These are phyloP conservation scores for Triticum dicoccoides DNA, from an alignment of 176 grass and related monocot species.

Conservation along the genomic window DNA sequence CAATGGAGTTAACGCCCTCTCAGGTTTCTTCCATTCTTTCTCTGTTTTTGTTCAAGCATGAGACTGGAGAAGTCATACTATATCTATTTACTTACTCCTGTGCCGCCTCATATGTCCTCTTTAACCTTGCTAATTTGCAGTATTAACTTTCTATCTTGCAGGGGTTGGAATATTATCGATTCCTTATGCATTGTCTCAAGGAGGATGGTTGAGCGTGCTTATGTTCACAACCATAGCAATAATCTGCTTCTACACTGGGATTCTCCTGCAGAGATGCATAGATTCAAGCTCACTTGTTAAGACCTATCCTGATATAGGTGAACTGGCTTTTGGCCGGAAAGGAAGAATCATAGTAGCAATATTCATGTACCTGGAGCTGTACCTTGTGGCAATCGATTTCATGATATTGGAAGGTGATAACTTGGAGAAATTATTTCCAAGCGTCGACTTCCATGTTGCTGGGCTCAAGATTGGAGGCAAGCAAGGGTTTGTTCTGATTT, in stretches of 20 bases:
- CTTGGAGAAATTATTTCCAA: slow-evolving; percentile 82
- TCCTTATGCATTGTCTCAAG: slow-evolving; percentile 82
- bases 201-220: slow-evolving; percentile 75
- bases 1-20: slow-evolving; percentile 92
- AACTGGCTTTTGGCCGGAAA: slow-evolving; percentile 64
- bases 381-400: slow-evolving; percentile 73
- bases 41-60: slow-evolving; percentile 15
- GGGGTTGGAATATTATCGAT: slow-evolving; percentile 80
- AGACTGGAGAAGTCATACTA: slow-evolving; percentile 14
- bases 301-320: slow-evolving; percentile 87
- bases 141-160: slow-evolving; percentile 23
- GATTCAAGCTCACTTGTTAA: slow-evolving; percentile 67
- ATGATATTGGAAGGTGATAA: slow-evolving; percentile 95
- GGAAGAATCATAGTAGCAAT: slow-evolving; percentile 48
- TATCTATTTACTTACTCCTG: slow-evolving; percentile 1
- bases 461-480: slow-evolving; percentile 62
- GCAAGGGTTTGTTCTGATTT: slow-evolving; percentile 74
- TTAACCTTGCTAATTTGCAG: slow-evolving; percentile 1
- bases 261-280: slow-evolving; percentile 78
- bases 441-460: slow-evolving; percentile 41
- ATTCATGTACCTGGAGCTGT: slow-evolving; percentile 71
- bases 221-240: slow-evolving; percentile 53
- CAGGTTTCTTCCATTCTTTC: slow-evolving; percentile 45
- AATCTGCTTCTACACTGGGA: slow-evolving; percentile 78
- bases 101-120: neutral